These are phyloP conservation scores for Teratosphaeriaceae sp. DNA, from an alignment of 2,329 filamentous ascomycete species.

Conservation along the genomic window DNA sequence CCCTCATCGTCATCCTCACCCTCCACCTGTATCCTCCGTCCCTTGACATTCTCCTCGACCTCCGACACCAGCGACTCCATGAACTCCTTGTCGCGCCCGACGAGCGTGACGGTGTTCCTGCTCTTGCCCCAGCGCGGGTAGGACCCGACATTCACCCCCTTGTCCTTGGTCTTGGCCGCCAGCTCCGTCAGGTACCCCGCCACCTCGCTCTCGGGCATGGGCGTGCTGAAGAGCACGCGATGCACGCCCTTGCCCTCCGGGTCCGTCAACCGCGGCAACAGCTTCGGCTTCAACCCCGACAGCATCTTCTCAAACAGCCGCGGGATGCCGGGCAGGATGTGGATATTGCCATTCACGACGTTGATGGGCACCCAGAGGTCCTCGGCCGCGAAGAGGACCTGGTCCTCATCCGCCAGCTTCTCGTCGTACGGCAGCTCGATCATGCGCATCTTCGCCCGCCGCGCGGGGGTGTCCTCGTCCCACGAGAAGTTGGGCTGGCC, in stretches of 20 bases:
- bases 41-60: constrained; percentile 69
- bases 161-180: constrained; percentile 63
- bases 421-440: constrained; percentile 75
- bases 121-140: constrained; percentile 90
- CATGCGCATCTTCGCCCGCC: constrained; percentile 84
- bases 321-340: constrained; percentile 88
- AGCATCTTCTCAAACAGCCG: constrained; percentile 74
- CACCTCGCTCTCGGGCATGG: constrained; percentile 76
- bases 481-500: constrained; percentile 72
- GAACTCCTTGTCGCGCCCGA: constrained; percentile 66
- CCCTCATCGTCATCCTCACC: constrained; percentile 48
- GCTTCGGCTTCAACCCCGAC: constrained; percentile 63
- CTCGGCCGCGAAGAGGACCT: constrained; percentile 72
- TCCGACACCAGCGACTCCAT: constrained; percentile 74
- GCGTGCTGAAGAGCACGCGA: constrained; percentile 78
- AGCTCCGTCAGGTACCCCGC: constrained; percentile 77
- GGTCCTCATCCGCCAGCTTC: constrained; percentile 52
- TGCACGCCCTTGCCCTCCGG: constrained; percentile 74
- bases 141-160: constrained; percentile 87
- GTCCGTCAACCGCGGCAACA: constrained; percentile 67
- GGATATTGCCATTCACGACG: constrained; percentile 86
- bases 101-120: constrained; percentile 83
- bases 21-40: constrained; percentile 62
- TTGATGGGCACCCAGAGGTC: constrained; percentile 86
- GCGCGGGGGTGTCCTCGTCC: constrained; percentile 71